Conservation (phyloP, 2,329 filamentous ascomycete genomes). For the Monosporascus sp. region DNA sequence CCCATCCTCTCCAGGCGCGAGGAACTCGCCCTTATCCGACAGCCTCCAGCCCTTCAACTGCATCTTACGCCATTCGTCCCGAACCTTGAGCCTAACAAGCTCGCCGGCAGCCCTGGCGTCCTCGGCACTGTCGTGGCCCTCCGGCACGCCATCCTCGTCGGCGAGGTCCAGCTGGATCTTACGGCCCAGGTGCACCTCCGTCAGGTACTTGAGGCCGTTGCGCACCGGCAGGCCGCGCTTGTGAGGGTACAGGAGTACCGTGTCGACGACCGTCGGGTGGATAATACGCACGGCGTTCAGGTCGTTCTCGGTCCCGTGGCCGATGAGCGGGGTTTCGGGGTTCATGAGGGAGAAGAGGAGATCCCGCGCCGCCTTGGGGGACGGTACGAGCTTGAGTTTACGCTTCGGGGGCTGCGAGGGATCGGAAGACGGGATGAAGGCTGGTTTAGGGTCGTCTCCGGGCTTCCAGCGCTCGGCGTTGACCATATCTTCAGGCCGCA, state of each 20-base stretch:
- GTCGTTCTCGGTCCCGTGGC: slow-evolving; percentile 94
- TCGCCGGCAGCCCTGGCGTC: slow-evolving; percentile 88
- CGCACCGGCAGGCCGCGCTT: slow-evolving; percentile 70
- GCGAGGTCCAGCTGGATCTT: slow-evolving; percentile 69
- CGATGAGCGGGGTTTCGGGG: slow-evolving; percentile 77
- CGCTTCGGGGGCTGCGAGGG: slow-evolving; percentile 26
- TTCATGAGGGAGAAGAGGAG: slow-evolving; percentile 72
- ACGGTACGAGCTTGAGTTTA: slow-evolving; percentile 66
- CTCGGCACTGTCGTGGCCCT: slow-evolving; percentile 87
- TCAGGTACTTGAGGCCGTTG: slow-evolving; percentile 70
- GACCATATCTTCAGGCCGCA: slow-evolving; percentile 71
- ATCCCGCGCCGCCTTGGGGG: slow-evolving; percentile 67
- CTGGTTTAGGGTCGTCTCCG: slow-evolving; percentile 22
- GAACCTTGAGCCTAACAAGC: slow-evolving; percentile 67
- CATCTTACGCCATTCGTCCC: slow-evolving; percentile 64
- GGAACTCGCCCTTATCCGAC: slow-evolving; percentile 38
- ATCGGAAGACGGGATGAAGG: slow-evolving; percentile 13
- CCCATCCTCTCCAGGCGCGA: slow-evolving; percentile 29
- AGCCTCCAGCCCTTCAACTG: slow-evolving; percentile 63
- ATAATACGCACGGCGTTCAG: slow-evolving; percentile 80
- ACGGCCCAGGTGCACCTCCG: slow-evolving; percentile 62
- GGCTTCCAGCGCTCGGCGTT: slow-evolving; percentile 55
- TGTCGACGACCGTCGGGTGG: slow-evolving; percentile 82
- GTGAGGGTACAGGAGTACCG: slow-evolving; percentile 78
- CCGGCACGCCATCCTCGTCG: slow-evolving; percentile 31